Evolutionary conservation across 495 filamentous ascomycete genomes (phyloP).

Genomic region (Tuber umbilicatum): DNA sequence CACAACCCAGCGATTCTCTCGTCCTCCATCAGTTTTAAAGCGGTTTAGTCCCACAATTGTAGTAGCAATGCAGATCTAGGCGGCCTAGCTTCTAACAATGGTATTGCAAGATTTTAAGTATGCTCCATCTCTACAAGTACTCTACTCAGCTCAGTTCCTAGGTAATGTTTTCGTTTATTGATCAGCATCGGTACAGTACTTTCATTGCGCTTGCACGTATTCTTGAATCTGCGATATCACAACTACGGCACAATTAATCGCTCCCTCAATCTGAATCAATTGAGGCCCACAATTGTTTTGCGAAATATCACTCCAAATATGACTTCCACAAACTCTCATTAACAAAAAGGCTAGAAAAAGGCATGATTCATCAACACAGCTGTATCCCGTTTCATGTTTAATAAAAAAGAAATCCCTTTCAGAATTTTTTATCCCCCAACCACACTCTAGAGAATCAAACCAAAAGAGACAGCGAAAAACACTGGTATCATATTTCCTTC

Average conservation of each 20-base stretch:
- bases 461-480: slow-evolving; percentile 5
- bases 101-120: no score
- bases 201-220: not conserved
- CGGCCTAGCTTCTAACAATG: no score
- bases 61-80: no score
- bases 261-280: not conserved
- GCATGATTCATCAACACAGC: not conserved
- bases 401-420: not conserved
- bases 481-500: slow-evolving; percentile 22
- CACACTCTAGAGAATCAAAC: not conserved
- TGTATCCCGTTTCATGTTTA: not conserved
- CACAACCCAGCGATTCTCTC: no score
- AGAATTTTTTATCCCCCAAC: not conserved
- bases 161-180: no score
- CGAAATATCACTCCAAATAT: not conserved
- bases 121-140: no score
- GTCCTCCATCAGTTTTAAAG: no score
- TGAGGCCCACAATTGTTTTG: not conserved
- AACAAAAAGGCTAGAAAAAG: slow-evolving; percentile 1
- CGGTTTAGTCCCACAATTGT: no score
- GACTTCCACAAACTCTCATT: not conserved
- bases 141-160: not conserved
- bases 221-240: not conserved
- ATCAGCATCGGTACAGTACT: no score
- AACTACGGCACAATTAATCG: not conserved